These are phyloP conservation scores for Zangia roseola DNA, from an alignment of 768 basidiomycete genomes.

Conservation along the genomic window DNA sequence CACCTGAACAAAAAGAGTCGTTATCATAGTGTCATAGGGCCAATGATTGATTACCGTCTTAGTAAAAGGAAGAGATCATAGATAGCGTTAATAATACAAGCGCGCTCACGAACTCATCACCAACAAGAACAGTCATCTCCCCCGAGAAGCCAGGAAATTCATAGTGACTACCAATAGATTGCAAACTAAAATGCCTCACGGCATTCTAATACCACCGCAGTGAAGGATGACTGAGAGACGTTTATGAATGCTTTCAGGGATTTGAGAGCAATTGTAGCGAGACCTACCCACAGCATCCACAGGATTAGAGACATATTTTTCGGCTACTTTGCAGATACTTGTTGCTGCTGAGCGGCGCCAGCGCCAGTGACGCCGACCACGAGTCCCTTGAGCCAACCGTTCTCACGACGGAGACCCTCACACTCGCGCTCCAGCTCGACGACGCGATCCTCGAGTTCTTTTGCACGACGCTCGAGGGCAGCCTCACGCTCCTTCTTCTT, in stretches of 20 bases:
- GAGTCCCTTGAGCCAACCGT: conserved; percentile 88
- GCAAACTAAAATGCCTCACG: neutral
- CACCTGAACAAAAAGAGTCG: neutral
- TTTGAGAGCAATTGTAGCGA: neutral
- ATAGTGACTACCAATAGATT: neutral
- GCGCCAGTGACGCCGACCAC: conserved; percentile 86
- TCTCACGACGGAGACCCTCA: conserved; percentile 83
- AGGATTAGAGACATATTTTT: neutral
- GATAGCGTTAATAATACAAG: conserved; percentile 23
- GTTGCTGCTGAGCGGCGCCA: conserved; percentile 38
- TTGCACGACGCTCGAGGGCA: conserved; percentile 80
- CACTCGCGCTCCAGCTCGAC: conserved; percentile 87
- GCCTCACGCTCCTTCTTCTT: conserved; percentile 97
- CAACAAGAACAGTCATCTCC: neutral
- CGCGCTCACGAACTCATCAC: neutral
- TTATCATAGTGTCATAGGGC: too few species aligned
- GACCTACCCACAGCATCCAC: conserved; percentile 1
- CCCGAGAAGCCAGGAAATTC: neutral
- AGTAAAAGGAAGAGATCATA: neutral
- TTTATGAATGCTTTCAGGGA: neutral
- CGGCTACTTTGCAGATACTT: conserved; percentile 18
- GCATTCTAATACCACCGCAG: neutral
- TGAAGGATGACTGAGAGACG: neutral
- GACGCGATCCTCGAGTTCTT: conserved; percentile 80
- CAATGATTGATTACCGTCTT: too few species aligned